phyloP scores from a whole-genome alignment of 352 stramenopile genomes.

The Thraustochytrium sp. region DNA sequence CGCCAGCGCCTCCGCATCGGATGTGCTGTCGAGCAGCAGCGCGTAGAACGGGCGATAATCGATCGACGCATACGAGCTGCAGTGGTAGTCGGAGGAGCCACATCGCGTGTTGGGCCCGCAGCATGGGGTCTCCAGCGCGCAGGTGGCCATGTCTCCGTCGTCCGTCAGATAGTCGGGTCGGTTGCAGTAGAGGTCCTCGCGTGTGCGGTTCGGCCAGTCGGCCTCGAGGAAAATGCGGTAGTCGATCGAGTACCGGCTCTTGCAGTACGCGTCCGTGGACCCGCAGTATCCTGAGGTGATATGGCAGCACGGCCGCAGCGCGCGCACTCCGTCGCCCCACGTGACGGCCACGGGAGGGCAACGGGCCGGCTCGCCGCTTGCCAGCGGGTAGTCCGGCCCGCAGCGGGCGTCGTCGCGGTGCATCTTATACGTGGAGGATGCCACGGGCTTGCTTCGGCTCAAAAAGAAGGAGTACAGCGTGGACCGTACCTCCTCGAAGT shows the following conservation, averaged over 20 bases:
- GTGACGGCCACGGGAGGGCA: slow-evolving; percentile 4
- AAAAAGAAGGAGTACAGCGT: background rate
- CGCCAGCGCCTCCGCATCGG: background rate
- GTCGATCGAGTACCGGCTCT: slow-evolving; percentile 27
- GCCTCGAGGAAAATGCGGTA: slow-evolving; percentile 24
- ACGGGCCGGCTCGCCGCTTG: slow-evolving; percentile 13
- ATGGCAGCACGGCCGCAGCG: slow-evolving; percentile 13
- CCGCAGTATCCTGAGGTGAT: background rate
- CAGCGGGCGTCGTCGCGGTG: slow-evolving; percentile 32
- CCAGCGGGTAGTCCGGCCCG: slow-evolving; percentile 15
- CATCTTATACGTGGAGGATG: slow-evolving; percentile 13
- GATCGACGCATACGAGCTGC: background rate
- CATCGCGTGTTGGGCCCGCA: slow-evolving; percentile 4
- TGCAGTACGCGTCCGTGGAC: background rate
- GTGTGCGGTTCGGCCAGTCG: background rate
- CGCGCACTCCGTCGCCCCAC: background rate
- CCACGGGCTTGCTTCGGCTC: background rate
- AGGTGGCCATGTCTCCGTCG: background rate
- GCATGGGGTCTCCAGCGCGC: background rate
- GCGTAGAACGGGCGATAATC: slow-evolving; percentile 4
- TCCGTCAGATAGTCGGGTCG: slow-evolving; percentile 1
- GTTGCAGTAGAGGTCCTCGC: slow-evolving; percentile 8
- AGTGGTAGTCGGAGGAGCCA: background rate
- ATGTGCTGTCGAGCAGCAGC: background rate
- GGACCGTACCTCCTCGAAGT: background rate